These are phyloP conservation scores for Podila minutissima DNA, from an alignment of 192 early-diverging fungal genomes.

Conservation along the genomic window DNA sequence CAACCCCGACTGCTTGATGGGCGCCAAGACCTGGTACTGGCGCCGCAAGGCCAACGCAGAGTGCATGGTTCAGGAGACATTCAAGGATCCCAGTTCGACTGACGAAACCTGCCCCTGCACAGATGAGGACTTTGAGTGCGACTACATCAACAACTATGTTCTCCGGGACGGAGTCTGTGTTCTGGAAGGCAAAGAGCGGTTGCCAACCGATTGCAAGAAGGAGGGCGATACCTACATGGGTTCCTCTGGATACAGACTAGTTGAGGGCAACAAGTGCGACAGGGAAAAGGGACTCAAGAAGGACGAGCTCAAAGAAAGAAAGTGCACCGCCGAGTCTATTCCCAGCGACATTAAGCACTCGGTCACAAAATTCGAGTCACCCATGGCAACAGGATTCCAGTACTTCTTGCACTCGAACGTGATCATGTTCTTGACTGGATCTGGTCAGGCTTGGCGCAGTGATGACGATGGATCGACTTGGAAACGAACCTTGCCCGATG, in stretches of 20 bases:
- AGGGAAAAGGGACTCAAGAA: slow-evolving; percentile 53
- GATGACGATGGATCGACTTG: slow-evolving; percentile 82
- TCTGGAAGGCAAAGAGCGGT: slow-evolving; percentile 57
- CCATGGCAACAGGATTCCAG: slow-evolving; percentile 40
- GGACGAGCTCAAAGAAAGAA: slow-evolving; percentile 67
- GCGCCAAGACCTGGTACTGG: slow-evolving; percentile 71
- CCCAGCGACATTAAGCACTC: slow-evolving; percentile 37
- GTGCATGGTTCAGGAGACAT: slow-evolving; percentile 77
- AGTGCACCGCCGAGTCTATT: slow-evolving; percentile 54
- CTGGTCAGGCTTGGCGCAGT: slow-evolving; percentile 73
- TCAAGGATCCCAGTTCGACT: slow-evolving; percentile 65
- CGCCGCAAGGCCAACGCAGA: slow-evolving; percentile 80
- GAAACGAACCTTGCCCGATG: slow-evolving; percentile 61
- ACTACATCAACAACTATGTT: slow-evolving; percentile 75
- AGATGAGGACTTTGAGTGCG: slow-evolving; percentile 92
- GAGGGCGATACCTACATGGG: slow-evolving; percentile 73
- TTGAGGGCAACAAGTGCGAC: slow-evolving; percentile 87
- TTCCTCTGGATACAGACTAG: slow-evolving; percentile 81
- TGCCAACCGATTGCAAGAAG: slow-evolving; percentile 73
- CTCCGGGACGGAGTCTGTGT: slow-evolving; percentile 69
- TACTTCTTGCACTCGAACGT: slow-evolving; percentile 75
- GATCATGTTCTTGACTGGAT: slow-evolving; percentile 66
- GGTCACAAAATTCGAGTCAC: slow-evolving; percentile 36
- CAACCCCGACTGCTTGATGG: slow-evolving; percentile 86
- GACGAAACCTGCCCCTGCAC: slow-evolving; percentile 79